Evolutionary conservation across 202 grass and related monocot species (phyloP).

Genomic region (Carex arenaria): DNA sequence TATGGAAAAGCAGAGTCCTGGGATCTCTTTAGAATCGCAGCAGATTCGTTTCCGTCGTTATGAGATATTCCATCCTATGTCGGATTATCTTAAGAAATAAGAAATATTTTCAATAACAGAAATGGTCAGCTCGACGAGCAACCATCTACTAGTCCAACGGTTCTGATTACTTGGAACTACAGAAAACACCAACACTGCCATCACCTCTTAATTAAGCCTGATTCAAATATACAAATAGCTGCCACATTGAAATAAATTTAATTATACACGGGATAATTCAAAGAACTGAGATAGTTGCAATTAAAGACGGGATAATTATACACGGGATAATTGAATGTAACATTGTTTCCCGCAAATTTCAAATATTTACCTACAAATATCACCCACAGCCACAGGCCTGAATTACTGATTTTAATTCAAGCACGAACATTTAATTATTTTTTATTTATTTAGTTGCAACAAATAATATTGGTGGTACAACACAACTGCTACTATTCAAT

Average conservation of each 20-base stretch:
- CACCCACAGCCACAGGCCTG: neutral
- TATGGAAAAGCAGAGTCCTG: too few species aligned
- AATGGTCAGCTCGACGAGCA: neutral
- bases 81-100: neutral
- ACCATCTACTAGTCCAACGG: neutral
- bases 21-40: too few species aligned
- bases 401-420: neutral
- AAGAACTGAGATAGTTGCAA: too few species aligned
- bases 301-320: too few species aligned
- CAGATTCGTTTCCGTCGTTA: too few species aligned
- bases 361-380: neutral
- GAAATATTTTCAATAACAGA: neutral
- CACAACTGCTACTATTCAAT: neutral
- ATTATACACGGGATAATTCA: too few species aligned
- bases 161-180: neutral
- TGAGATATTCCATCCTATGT: neutral
- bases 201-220: neutral
- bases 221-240: neutral
- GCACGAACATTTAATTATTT: neutral
- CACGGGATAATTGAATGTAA: too few species aligned
- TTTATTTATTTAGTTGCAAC: neutral
- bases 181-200: too few species aligned
- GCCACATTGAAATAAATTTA: neutral
- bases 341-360: too few species aligned
- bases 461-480: conserved; percentile 15